phyloP scores from a whole-genome alignment of 306 rosid species.

The Arachis stenosperma region DNA sequence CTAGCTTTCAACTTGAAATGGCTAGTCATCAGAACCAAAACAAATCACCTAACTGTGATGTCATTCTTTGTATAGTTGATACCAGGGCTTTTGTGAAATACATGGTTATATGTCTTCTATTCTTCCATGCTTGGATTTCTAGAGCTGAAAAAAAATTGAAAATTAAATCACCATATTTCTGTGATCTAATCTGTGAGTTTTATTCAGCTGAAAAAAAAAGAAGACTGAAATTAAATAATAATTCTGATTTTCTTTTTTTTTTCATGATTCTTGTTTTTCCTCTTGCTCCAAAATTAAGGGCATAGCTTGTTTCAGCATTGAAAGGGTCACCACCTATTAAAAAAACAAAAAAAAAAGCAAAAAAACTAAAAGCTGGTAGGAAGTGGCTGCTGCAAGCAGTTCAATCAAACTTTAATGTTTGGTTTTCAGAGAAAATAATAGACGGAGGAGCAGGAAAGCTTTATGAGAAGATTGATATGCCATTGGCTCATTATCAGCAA shows the following conservation, averaged over 20 bases:
- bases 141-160: conserved; percentile 12
- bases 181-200: background rate
- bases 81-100: conserved; percentile 17
- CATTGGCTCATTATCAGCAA: conserved; percentile 47
- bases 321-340: conserved; percentile 28
- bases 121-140: conserved; percentile 23
- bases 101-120: background rate
- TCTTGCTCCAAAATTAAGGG: conserved; percentile 32
- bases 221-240: conserved; percentile 4
- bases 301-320: conserved; percentile 36
- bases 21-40: conserved; percentile 6
- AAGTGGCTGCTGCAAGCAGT: conserved; percentile 36
- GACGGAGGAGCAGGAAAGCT: conserved; percentile 38
- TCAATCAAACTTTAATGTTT: conserved; percentile 44
- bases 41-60: conserved; percentile 14
- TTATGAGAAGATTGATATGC: conserved; percentile 45
- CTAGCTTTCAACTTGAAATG: conserved; percentile 32
- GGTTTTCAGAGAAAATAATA: conserved; percentile 39
- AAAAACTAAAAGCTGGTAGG: conserved; percentile 34
- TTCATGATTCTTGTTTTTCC: conserved; percentile 32
- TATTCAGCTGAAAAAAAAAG: background rate
- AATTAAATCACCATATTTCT: conserved; percentile 34
- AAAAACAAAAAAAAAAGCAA: conserved; percentile 22
- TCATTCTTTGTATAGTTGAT: conserved; percentile 25
- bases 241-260: conserved; percentile 20